Conservation (phyloP, 768 basidiomycete genomes). For the Ephemerocybe angulata region DNA sequence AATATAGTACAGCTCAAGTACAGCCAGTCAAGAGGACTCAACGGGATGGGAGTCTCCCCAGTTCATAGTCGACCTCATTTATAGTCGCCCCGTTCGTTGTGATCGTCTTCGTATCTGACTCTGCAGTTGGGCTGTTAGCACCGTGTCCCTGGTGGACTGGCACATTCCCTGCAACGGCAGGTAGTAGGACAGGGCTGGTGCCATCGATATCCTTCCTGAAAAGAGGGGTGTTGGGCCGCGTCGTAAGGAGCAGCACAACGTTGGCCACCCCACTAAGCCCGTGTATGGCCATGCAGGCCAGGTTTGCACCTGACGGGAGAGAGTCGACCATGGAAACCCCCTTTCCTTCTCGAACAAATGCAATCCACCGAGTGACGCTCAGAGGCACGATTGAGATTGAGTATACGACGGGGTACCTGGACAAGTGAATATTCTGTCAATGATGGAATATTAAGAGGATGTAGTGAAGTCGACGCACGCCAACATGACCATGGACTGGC, state of each 20-base stretch:
- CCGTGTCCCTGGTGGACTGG: too few relatives aligned
- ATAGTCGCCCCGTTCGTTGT: too few relatives aligned
- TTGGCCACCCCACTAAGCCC: slow-evolving; percentile 38
- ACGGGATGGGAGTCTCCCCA: background rate
- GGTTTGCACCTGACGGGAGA: slow-evolving; percentile 28
- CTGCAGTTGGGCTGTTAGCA: too few relatives aligned
- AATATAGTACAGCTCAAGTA: too few relatives aligned
- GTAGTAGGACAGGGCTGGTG: too few relatives aligned
- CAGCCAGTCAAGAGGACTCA: background rate
- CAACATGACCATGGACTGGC: too few relatives aligned
- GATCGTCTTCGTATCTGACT: too few relatives aligned
- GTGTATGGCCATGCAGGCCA: slow-evolving; percentile 31
- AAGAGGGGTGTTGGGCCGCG: slow-evolving; percentile 32
- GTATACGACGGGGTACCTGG: slow-evolving; percentile 38
- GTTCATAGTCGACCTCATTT: background rate
- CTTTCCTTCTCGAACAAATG: slow-evolving; percentile 21
- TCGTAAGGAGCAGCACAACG: slow-evolving; percentile 34
- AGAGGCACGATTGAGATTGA: slow-evolving; percentile 36
- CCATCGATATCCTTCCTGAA: slow-evolving; percentile 24
- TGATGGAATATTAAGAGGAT: too few relatives aligned
- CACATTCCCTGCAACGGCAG: too few relatives aligned
- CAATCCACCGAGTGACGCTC: slow-evolving; percentile 38
- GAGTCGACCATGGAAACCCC: background rate
- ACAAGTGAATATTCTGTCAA: too few relatives aligned
- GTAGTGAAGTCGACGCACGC: too few relatives aligned